A percentile compares a stretch with the other conserved stretches of the same genome.
Evolutionary conservation across 148 eudicot genomes (phyloP).

Genomic region (Salicornia ramosissima): DNA sequence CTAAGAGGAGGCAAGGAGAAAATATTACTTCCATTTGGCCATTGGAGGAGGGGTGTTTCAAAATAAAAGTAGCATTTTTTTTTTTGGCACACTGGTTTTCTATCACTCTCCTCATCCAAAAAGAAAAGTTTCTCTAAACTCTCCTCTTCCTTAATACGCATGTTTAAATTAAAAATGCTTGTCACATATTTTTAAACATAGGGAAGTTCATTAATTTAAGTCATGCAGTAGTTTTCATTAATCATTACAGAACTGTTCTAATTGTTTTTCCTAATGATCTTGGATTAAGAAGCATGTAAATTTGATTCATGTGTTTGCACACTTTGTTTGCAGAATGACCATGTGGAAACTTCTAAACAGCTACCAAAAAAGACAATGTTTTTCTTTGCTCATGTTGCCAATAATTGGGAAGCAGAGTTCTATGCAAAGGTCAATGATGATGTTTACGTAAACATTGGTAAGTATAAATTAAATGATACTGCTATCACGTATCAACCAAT

Average conservation of each 20-base stretch:
- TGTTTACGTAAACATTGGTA: slow-evolving; percentile 74
- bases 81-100: not conserved
- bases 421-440: slow-evolving; percentile 84
- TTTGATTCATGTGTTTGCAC: slow-evolving; percentile 6
- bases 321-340: slow-evolving; percentile 51
- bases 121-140: not conserved
- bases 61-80: not conserved
- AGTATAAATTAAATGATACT: slow-evolving; percentile 12
- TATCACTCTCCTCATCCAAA: not conserved
- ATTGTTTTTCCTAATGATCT: not conserved
- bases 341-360: slow-evolving; percentile 61
- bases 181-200: not conserved
- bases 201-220: not conserved
- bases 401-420: slow-evolving; percentile 73
- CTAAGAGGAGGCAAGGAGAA: slow-evolving; percentile 5
- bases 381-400: slow-evolving; percentile 77
- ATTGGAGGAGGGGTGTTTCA: too few species aligned
- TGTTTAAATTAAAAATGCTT: not conserved
- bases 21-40: too few species aligned
- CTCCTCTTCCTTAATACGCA: not conserved
- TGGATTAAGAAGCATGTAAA: not conserved
- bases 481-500: not conserved
- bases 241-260: not conserved
- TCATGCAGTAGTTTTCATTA: not conserved
- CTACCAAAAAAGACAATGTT: slow-evolving; percentile 66